These are phyloP conservation scores for Przewalskia tangutica DNA, from an alignment of 257 asterid genomes.

Conservation along the genomic window DNA sequence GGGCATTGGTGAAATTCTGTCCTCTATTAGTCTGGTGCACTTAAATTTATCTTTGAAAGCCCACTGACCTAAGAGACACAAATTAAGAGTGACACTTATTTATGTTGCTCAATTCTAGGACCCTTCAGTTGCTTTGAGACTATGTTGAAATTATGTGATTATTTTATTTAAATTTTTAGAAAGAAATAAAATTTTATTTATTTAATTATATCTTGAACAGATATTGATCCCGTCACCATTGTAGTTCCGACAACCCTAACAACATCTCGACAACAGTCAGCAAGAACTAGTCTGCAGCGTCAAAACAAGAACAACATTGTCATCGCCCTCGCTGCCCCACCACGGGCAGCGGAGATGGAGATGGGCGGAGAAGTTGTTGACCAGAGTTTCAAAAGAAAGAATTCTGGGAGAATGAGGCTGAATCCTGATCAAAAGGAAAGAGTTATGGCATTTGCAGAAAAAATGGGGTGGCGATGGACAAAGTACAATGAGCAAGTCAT, in stretches of 20 bases:
- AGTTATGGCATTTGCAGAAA: slow-evolving; percentile 4
- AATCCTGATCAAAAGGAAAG: neutral
- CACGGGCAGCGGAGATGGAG: neutral
- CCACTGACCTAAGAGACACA: too few species aligned
- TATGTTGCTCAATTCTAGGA: too few species aligned
- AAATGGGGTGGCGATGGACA: neutral
- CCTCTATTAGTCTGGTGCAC: too few species aligned
- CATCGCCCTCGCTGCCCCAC: neutral
- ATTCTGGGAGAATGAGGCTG: neutral
- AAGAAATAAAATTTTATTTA: too few species aligned
- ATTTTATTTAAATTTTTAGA: too few species aligned
- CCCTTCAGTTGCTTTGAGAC: too few species aligned
- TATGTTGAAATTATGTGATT: too few species aligned
- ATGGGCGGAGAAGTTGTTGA: neutral
- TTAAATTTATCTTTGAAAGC: too few species aligned
- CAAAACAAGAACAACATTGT: neutral
- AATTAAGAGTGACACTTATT: too few species aligned
- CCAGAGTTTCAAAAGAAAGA: neutral
- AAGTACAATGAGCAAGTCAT: neutral
- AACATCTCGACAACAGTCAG: neutral
- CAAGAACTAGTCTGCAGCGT: neutral
- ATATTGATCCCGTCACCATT: too few species aligned
- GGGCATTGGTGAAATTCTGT: too few species aligned
- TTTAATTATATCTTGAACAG: too few species aligned
- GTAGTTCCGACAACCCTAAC: neutral